phyloP scores from a whole-genome alignment of 352 stramenopile genomes.

The Pseudoperonospora humuli region DNA sequence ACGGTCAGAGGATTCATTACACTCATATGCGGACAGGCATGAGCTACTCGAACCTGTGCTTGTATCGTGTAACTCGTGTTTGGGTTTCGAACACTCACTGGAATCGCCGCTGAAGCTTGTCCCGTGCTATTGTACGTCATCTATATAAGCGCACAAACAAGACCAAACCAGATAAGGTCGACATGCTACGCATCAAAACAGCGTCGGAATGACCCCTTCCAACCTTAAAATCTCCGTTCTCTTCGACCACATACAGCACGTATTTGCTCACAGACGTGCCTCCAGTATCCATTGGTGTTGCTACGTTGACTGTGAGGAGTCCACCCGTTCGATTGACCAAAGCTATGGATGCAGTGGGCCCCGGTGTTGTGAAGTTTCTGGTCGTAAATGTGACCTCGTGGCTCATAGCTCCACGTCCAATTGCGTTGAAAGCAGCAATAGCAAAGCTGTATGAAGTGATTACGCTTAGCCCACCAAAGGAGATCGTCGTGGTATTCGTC shows the following conservation, averaged over 20 bases:
- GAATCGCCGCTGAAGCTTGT: constrained; percentile 15
- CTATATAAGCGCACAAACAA: constrained; percentile 12
- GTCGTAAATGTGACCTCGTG: constrained; percentile 16
- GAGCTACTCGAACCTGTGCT: constrained; percentile 23
- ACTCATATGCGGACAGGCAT: not conserved
- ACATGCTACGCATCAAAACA: not conserved
- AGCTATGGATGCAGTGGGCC: constrained; percentile 11
- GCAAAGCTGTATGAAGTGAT: constrained; percentile 28
- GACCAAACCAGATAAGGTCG: not conserved
- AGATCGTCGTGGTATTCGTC: constrained; percentile 29
- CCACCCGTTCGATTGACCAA: constrained; percentile 36
- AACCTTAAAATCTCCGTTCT: constrained; percentile 9
- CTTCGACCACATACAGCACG: constrained; percentile 6
- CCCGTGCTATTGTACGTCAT: constrained; percentile 20
- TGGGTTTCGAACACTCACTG: constrained; percentile 30
- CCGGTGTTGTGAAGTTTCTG: constrained; percentile 35
- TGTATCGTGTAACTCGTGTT: constrained; percentile 31
- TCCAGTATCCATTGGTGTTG: constrained; percentile 29
- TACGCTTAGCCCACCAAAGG: constrained; percentile 19
- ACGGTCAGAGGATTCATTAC: too few relatives aligned
- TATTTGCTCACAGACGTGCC: constrained; percentile 35
- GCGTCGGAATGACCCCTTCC: not conserved
- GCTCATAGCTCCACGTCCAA: constrained; percentile 23
- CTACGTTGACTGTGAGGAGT: constrained; percentile 29
- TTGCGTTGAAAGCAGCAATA: constrained; percentile 33